A percentile compares a stretch with the other conserved stretches of the same genome.
Evolutionary conservation across 2,329 filamentous ascomycete species (phyloP).

Genomic region (Lachnellula hyalina): DNA sequence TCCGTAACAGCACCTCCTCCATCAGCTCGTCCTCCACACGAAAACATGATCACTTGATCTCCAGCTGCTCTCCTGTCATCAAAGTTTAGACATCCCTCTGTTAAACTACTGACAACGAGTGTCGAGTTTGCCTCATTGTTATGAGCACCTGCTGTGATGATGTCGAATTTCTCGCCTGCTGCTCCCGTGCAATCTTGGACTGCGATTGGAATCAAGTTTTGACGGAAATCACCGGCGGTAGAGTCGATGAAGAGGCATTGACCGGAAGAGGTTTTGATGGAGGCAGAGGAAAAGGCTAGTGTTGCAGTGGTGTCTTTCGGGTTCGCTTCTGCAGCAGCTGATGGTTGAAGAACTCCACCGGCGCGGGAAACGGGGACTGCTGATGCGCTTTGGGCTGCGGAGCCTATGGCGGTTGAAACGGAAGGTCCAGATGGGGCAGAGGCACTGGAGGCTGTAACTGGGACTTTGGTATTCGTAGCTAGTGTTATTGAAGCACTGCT

Average conservation of each 20-base stretch:
- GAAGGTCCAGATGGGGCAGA: conserved; percentile 1
- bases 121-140: conserved; percentile 40
- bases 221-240: conserved; percentile 41
- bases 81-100: conserved; percentile 54
- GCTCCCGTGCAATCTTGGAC: conserved; percentile 36
- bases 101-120: conserved; percentile 51
- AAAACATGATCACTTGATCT: conserved; percentile 51
- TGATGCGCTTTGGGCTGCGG: conserved; percentile 9
- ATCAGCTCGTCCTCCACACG: conserved; percentile 53
- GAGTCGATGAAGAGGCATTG: conserved; percentile 40
- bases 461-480: background rate
- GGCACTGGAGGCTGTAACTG: background rate
- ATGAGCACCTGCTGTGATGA: conserved; percentile 45
- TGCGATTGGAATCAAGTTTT: conserved; percentile 40
- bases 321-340: conserved; percentile 44
- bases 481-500: conserved; percentile 4
- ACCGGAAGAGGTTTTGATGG: conserved; percentile 38
- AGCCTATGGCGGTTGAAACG: background rate
- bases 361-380: conserved; percentile 45
- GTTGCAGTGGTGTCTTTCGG: conserved; percentile 37
- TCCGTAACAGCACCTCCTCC: conserved; percentile 38
- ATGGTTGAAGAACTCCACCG: conserved; percentile 44
- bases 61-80: conserved; percentile 46
- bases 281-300: conserved; percentile 35
- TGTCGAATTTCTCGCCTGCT: conserved; percentile 38